These are phyloP conservation scores for Pythium chondricola DNA, from an alignment of 352 stramenopile species.

Conservation along the genomic window DNA sequence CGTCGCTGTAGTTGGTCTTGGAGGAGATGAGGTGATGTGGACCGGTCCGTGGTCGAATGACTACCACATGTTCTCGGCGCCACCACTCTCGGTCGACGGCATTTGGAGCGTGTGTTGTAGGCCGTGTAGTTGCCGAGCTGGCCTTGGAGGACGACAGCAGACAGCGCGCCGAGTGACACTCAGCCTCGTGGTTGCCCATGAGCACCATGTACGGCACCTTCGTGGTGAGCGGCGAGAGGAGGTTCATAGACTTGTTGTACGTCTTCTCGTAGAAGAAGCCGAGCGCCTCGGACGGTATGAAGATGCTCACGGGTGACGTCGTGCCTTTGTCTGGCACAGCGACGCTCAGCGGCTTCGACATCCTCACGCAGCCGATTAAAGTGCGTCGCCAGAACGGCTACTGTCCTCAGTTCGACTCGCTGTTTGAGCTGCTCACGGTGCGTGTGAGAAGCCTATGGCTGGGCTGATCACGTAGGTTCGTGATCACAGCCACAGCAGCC, in stretches of 20 bases:
- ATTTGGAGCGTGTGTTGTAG: conserved; percentile 86
- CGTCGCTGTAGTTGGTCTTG: conserved; percentile 55
- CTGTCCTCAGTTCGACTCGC: conserved; percentile 89
- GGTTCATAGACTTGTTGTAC: conserved; percentile 84
- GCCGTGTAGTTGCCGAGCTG: conserved; percentile 75
- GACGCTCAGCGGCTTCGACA: conserved; percentile 64
- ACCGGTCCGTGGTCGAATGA: conserved; percentile 81
- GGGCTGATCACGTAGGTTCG: too few species aligned
- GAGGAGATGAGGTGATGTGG: conserved; percentile 82
- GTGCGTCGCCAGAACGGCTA: conserved; percentile 84
- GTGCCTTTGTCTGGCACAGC: conserved; percentile 43
- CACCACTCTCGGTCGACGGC: conserved; percentile 56
- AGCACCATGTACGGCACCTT: conserved; percentile 78
- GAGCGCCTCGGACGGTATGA: conserved; percentile 53
- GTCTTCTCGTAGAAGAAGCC: conserved; percentile 85
- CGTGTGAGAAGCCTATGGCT: too few species aligned
- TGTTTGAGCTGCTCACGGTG: conserved; percentile 85
- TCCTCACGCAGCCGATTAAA: conserved; percentile 64
- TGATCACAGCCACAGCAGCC: too few species aligned
- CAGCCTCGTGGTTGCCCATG: conserved; percentile 84
- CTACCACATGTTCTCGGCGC: conserved; percentile 82
- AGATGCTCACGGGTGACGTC: conserved; percentile 91
- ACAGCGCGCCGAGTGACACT: conserved; percentile 75
- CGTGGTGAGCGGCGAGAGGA: conserved; percentile 41
- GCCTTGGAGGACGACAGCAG: conserved; percentile 35